Evolutionary conservation across 2,329 filamentous ascomycete genomes (phyloP), one percentile per base, ranked within the genome.

Genomic region (Corynespora cassiicola): DNA sequence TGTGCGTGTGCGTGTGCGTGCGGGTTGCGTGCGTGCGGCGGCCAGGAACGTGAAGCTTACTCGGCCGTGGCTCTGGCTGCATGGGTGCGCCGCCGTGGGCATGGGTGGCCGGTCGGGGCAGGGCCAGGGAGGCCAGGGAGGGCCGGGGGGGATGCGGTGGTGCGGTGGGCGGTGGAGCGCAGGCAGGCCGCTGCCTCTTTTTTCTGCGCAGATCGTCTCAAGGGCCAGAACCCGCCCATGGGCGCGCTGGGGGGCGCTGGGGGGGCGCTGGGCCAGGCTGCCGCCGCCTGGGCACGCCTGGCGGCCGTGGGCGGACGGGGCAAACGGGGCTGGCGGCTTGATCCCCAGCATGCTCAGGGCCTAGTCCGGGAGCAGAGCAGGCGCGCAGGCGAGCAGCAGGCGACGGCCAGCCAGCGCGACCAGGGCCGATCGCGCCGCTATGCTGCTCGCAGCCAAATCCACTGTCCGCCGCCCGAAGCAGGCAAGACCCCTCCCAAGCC

Each of bases 221-320:
- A 56, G 61, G 62, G 57, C 61, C 57, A 65, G 58, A 63, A 61
- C 54, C 47, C 46, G 50, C 37, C n/a, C n/a, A n/a, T n/a, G n/a
- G n/a, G n/a, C n/a, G n/a, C n/a, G n/a, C n/a, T n/a, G n/a, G n/a
- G n/a, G n/a, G n/a, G n/a, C n/a, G n/a, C n/a, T n/a, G n/a, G n/a
- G n/a, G n/a, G n/a, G n/a, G n/a, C n/a, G n/a, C n/a, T n/a, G n/a
- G n/a, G n/a, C n/a, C n/a, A n/a, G n/a, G n/a, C n/a, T n/a, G n/a
- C n/a, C n/a, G n/a, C n/a, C n/a, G n/a, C n/a, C n/a, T n/a, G n/a
- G n/a, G n/a, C n/a, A n/a, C n/a, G n/a, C n/a, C n/a, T n/a, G n/a
- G n/a, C n/a, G n/a, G n/a, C n/a, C n/a, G n/a, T n/a, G n/a, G n/a
- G n/a, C n/a, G n/a, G 50, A 50, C 51, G 56, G 45, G 50, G 48